phyloP scores from a whole-genome alignment of 225 moss, liverwort and hornwort species.

The Rhytidiadelphus loreus region DNA sequence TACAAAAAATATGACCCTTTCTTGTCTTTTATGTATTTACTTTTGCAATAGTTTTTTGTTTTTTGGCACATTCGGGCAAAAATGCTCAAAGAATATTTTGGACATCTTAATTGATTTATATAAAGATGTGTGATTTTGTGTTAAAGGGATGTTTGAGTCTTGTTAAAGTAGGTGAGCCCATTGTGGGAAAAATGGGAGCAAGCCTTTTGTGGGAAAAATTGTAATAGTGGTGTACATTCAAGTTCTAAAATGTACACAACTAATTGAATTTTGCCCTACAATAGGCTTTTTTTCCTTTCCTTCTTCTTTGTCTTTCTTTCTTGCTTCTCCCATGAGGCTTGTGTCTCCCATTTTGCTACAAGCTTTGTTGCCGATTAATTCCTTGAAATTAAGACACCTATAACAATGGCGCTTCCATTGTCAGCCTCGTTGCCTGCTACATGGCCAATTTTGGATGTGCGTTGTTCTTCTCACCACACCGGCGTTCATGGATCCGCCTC shows the following conservation, averaged over 20 bases:
- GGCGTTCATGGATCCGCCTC: not conserved
- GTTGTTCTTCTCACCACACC: not conserved
- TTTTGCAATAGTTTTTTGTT: not conserved
- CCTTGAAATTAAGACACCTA: not conserved
- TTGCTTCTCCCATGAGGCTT: too few relatives aligned
- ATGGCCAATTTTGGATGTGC: constrained; percentile 22
- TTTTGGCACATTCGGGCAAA: not conserved
- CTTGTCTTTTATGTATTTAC: not conserved
- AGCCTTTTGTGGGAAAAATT: rapidly evolving
- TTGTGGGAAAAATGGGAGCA: not conserved
- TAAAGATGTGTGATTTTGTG: not conserved
- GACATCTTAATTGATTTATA: rapidly evolving
- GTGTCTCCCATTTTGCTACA: not conserved
- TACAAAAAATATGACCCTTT: not conserved
- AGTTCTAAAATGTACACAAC: not conserved
- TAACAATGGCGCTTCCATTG: not conserved
- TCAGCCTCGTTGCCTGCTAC: not conserved
- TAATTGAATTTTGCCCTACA: too few relatives aligned
- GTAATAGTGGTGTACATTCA: not conserved
- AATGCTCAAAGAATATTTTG: not conserved
- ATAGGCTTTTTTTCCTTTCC: not conserved
- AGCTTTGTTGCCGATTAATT: too few relatives aligned
- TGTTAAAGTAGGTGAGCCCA: not conserved
- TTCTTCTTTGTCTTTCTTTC: not conserved
- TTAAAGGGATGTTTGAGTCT: not conserved